Evolutionary conservation across 2,329 filamentous ascomycete species (phyloP).

Genomic region (Apiospora koreana): DNA sequence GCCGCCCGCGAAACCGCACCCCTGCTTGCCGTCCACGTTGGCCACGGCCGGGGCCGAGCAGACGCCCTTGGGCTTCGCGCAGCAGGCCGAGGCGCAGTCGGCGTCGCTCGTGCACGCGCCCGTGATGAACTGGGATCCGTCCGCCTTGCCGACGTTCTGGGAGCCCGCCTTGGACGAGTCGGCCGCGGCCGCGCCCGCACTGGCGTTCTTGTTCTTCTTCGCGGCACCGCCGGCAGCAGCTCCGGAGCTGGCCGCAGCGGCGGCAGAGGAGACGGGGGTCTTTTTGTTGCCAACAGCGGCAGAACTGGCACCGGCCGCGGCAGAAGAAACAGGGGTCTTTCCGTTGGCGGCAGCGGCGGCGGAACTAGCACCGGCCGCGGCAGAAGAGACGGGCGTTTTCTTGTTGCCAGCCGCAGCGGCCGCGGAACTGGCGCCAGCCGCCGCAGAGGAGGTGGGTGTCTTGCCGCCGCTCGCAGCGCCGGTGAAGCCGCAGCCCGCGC

Average conservation of each 20-base stretch:
- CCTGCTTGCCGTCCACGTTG: conserved; percentile 25
- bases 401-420: not conserved
- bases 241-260: not conserved
- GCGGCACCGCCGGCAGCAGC: not conserved
- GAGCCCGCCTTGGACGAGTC: conserved; percentile 22
- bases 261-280: not conserved
- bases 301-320: not conserved
- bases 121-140: conserved; percentile 32
- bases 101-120: conserved; percentile 31
- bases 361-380: not conserved
- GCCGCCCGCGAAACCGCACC: conserved; percentile 22
- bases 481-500: conserved; percentile 30
- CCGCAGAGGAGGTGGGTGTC: not conserved
- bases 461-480: not conserved
- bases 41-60: conserved; percentile 26
- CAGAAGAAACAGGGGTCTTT: not conserved
- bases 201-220: not conserved
- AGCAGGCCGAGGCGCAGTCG: conserved; percentile 29
- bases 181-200: not conserved
- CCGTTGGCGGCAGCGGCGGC: not conserved
- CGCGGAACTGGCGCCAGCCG: not conserved
- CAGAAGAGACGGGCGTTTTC: not conserved
- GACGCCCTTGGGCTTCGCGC: conserved; percentile 25
- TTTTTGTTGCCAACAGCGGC: not conserved
- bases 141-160: conserved; percentile 26